phyloP scores from a whole-genome alignment of 2,329 filamentous ascomycete species.

The Trichoderma simmonsii region DNA sequence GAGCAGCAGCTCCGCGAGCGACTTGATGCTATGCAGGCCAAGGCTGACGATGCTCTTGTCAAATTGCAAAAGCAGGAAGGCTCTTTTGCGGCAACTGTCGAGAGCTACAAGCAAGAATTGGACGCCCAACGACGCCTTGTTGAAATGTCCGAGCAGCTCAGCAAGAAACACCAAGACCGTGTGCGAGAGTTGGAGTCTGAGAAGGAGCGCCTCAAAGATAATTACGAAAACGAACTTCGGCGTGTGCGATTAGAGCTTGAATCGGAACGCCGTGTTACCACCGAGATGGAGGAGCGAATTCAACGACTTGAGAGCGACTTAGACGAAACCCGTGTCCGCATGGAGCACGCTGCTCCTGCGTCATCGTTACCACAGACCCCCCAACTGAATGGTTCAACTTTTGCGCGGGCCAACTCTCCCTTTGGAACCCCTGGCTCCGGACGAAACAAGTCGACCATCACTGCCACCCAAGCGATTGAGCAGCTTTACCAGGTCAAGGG shows the following conservation, averaged over 20 bases:
- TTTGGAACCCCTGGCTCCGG: constrained; percentile 60
- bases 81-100: constrained; percentile 74
- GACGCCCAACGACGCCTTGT: constrained; percentile 78
- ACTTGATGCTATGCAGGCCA: constrained; percentile 78
- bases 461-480: constrained; percentile 61
- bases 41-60: constrained; percentile 77
- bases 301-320: constrained; percentile 52
- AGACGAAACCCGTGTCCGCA: constrained; percentile 50
- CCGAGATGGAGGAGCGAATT: constrained; percentile 46
- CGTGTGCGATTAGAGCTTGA: constrained; percentile 57
- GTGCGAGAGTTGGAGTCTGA: constrained; percentile 68
- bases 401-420: constrained; percentile 55
- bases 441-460: constrained; percentile 53
- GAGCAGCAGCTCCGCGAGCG: constrained; percentile 78
- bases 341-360: constrained; percentile 42
- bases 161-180: constrained; percentile 67
- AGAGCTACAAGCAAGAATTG: constrained; percentile 82
- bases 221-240: constrained; percentile 59
- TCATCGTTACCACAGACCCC: constrained; percentile 60
- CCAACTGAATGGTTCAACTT: constrained; percentile 53
- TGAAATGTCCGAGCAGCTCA: constrained; percentile 75
- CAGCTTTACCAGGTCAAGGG: constrained; percentile 67
- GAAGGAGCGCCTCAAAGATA: constrained; percentile 58
- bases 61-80: constrained; percentile 86
- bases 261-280: constrained; percentile 47